phyloP scores from a whole-genome alignment of 2,329 filamentous ascomycete species.

The Fusarium citri region DNA sequence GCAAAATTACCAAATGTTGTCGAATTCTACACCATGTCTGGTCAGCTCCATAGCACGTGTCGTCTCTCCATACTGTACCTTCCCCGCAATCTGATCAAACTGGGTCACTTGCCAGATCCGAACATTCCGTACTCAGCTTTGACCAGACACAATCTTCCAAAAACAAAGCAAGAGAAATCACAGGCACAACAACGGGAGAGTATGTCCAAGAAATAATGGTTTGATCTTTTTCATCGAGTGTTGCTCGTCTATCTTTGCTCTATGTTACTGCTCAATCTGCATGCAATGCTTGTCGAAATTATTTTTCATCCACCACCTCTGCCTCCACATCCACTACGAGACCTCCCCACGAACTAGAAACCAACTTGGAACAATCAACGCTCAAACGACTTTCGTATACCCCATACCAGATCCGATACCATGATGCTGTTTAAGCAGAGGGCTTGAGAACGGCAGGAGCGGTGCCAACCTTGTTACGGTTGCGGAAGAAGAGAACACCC shows the following conservation, averaged over 20 bases:
- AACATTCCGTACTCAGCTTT: conserved; percentile 10
- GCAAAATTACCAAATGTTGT: conserved; percentile 13
- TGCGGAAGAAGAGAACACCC: conserved; percentile 93
- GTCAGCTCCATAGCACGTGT: conserved; percentile 26
- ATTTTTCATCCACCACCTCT: conserved; percentile 22
- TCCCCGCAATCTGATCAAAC: conserved; percentile 33
- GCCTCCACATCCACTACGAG: conserved; percentile 16
- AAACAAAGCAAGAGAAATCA: conserved; percentile 1
- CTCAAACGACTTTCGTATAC: conserved; percentile 19
- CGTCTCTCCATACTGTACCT: neutral
- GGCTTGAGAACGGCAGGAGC: conserved; percentile 48
- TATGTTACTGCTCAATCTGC: conserved; percentile 30
- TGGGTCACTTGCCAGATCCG: conserved; percentile 15
- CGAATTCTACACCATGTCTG: neutral
- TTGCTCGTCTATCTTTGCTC: conserved; percentile 33
- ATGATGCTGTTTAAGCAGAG: conserved; percentile 17
- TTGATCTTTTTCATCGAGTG: conserved; percentile 31
- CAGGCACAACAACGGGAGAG: neutral
- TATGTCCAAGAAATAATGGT: conserved; percentile 14
- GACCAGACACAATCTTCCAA: conserved; percentile 7
- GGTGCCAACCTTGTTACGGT: conserved; percentile 86
- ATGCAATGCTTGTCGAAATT: conserved; percentile 24
- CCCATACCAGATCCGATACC: conserved; percentile 3
- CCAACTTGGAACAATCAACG: conserved; percentile 40
- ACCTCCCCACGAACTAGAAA: conserved; percentile 25